Percentiles rank a stretch among this genome's conserved stretches.
phyloP scores from a whole-genome alignment of 305 asterid genomes.

The Striga hermonthica region DNA sequence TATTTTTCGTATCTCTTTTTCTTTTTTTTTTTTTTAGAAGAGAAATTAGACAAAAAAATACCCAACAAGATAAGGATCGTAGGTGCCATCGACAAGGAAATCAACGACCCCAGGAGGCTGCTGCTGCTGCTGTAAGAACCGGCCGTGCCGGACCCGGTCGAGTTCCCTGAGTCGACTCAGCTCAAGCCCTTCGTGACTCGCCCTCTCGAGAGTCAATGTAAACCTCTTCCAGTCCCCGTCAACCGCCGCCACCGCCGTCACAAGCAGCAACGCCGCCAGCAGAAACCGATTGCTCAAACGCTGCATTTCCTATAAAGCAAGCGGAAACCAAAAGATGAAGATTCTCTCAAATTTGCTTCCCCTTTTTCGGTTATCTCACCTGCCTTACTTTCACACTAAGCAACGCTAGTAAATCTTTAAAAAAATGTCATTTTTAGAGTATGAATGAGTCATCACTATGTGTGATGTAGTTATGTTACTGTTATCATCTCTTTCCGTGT shows the following conservation, averaged over 20 bases:
- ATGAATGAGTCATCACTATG: neutral
- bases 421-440: neutral
- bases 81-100: slow-evolving; percentile 77
- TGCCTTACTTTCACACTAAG: slow-evolving; percentile 30
- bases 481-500: neutral
- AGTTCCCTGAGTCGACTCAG: slow-evolving; percentile 63
- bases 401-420: slow-evolving; percentile 21
- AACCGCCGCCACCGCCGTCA: slow-evolving; percentile 37
- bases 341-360: slow-evolving; percentile 7
- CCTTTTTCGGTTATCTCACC: neutral
- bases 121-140: slow-evolving; percentile 73
- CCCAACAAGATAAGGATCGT: slow-evolving; percentile 86
- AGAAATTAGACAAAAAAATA: slow-evolving; percentile 28
- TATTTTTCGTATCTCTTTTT: too few species aligned
- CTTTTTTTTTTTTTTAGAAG: too few species aligned
- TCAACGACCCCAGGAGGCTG: slow-evolving; percentile 57
- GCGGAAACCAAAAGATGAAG: neutral
- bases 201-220: slow-evolving; percentile 60
- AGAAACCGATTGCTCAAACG: slow-evolving; percentile 30
- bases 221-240: slow-evolving; percentile 39
- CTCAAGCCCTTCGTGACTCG: slow-evolving; percentile 55
- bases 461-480: too few species aligned
- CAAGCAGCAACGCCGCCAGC: slow-evolving; percentile 31
- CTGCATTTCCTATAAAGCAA: slow-evolving; percentile 30
- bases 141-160: slow-evolving; percentile 70